A percentile compares a stretch with the other conserved stretches of the same genome.
Conservation (phyloP, 2,329 filamentous ascomycete species). For the Thyridium curvatum region DNA sequence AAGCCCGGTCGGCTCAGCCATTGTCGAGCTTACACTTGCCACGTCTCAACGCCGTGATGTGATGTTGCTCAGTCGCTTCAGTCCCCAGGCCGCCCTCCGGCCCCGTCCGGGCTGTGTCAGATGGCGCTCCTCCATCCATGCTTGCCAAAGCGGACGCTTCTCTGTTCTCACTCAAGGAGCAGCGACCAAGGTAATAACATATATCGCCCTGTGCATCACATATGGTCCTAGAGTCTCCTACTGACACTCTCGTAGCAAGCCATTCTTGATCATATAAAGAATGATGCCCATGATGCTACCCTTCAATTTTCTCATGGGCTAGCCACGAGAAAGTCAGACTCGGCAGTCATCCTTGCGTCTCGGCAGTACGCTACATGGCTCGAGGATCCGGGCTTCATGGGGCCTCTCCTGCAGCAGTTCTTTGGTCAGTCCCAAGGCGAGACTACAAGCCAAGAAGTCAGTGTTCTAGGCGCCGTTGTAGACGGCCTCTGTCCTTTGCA, state of each 20-base stretch:
- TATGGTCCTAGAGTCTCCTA: no score
- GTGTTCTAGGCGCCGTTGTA: slow-evolving; percentile 48
- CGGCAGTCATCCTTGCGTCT: slow-evolving; percentile 44
- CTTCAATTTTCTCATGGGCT: no score
- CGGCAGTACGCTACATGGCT: slow-evolving; percentile 40
- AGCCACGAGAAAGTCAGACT: slow-evolving; percentile 8
- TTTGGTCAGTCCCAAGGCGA: slow-evolving; percentile 3
- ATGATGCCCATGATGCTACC: no score
- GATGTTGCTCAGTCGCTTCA: not conserved
- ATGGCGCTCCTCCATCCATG: slow-evolving; percentile 2
- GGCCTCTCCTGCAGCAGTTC: slow-evolving; percentile 19
- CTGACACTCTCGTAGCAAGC: not conserved
- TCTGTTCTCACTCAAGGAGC: slow-evolving; percentile 6
- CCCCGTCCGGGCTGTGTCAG: not conserved
- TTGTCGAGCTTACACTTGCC: no score
- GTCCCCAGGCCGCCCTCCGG: not conserved
- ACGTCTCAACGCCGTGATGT: not conserved
- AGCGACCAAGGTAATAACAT: slow-evolving; percentile 7
- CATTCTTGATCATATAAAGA: not conserved
- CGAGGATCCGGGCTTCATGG: slow-evolving; percentile 32
- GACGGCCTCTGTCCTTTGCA: slow-evolving; percentile 41
- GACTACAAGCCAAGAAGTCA: slow-evolving; percentile 20
- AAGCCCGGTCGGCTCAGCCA: no score
- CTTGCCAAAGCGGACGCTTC: slow-evolving; percentile 7
- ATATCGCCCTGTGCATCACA: not conserved